phyloP scores from a whole-genome alignment of 176 grass and related monocot genomes.

The Avena atlantica region DNA sequence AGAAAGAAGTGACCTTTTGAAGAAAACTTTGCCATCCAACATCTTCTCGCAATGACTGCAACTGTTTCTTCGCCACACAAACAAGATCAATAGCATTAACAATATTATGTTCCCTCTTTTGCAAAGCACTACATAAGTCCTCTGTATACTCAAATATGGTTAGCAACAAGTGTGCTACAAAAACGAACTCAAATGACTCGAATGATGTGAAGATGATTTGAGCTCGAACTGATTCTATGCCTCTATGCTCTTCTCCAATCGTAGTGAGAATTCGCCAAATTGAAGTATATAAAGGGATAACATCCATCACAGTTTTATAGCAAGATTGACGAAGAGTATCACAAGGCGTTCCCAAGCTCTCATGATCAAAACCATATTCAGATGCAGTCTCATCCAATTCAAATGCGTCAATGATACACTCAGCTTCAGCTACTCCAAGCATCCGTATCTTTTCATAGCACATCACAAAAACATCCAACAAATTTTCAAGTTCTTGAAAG shows the following conservation, averaged over 20 bases:
- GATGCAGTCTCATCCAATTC: not conserved
- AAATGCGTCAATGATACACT: slow-evolving; percentile 4
- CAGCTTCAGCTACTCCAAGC: slow-evolving; percentile 15
- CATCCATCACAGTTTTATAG: slow-evolving; percentile 23
- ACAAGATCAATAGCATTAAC: slow-evolving; percentile 12
- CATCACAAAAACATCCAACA: slow-evolving; percentile 10
- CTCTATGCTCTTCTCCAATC: slow-evolving; percentile 8
- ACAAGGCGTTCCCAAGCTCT: slow-evolving; percentile 20
- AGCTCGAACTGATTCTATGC: slow-evolving; percentile 3
- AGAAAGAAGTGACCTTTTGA: slow-evolving; percentile 21
- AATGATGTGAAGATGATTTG: not conserved
- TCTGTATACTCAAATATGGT: slow-evolving; percentile 30
- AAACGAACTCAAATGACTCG: slow-evolving; percentile 15
- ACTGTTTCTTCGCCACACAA: not conserved
- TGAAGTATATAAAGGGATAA: slow-evolving; percentile 19
- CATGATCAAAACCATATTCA: not conserved
- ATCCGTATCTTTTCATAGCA: slow-evolving; percentile 10
- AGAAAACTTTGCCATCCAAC: slow-evolving; percentile 23
- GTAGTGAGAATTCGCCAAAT: not conserved
- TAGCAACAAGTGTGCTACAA: slow-evolving; percentile 14
- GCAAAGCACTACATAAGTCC: slow-evolving; percentile 3
- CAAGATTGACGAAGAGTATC: slow-evolving; percentile 2
- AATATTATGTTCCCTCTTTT: slow-evolving; percentile 11
- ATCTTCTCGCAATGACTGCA: not conserved
- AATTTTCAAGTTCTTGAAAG: not conserved